Conservation (phyloP, 371 early-diverging fungal species). For the Blakeslea trispora region DNA sequence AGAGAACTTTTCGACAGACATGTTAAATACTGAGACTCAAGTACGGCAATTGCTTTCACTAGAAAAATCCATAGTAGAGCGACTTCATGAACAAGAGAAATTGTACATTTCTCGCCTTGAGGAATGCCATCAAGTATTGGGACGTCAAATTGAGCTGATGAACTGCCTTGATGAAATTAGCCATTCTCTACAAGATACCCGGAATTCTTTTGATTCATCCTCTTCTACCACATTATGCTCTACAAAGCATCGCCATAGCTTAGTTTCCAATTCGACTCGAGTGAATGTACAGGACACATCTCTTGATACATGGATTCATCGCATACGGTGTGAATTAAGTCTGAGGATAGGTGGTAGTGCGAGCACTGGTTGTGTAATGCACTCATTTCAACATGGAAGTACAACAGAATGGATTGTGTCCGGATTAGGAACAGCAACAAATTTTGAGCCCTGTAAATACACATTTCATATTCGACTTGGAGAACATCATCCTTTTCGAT, state of each 20-base stretch:
- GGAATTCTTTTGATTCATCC: neutral
- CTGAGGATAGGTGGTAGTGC: conserved; percentile 28
- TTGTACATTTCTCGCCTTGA: conserved; percentile 17
- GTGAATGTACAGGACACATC: neutral
- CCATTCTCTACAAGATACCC: neutral
- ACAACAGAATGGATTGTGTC: conserved; percentile 25
- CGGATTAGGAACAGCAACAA: conserved; percentile 20
- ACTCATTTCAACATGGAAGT: conserved; percentile 22
- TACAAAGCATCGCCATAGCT: neutral
- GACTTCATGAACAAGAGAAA: conserved; percentile 24
- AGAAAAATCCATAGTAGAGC: conserved; percentile 17
- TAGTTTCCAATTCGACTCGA: neutral
- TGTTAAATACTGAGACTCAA: conserved; percentile 23
- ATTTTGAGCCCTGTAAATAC: conserved; percentile 12
- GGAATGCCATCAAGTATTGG: conserved; percentile 29
- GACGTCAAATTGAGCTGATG: conserved; percentile 23
- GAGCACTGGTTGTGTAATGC: conserved; percentile 22
- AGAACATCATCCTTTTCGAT: conserved; percentile 14
- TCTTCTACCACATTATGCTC: neutral
- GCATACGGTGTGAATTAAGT: conserved; percentile 19
- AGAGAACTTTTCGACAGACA: conserved; percentile 29
- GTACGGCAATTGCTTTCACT: conserved; percentile 23
- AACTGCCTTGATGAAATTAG: conserved; percentile 18
- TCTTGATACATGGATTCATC: conserved; percentile 4
- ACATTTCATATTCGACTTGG: conserved; percentile 12